phyloP scores from a whole-genome alignment of 1,139 yeast species.

The Lipomyces yarrowii region DNA sequence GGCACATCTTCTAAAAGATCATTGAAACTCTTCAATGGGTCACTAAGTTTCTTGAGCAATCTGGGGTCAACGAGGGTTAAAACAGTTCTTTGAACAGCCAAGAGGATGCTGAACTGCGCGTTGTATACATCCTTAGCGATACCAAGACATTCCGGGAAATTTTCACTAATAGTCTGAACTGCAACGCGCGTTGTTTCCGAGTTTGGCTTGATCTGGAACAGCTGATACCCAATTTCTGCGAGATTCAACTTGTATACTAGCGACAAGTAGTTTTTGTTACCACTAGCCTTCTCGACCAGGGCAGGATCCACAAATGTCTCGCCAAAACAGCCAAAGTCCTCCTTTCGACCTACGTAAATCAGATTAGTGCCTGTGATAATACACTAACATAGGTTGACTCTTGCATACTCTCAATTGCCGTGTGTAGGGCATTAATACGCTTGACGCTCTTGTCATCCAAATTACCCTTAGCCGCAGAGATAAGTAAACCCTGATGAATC shows the following conservation, averaged over 20 bases:
- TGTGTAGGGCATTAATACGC: neutral
- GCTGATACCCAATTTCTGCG: constrained; percentile 12
- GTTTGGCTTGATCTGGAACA: neutral
- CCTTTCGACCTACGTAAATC: neutral
- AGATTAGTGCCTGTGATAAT: neutral
- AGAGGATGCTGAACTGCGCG: constrained; percentile 3
- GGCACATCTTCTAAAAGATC: neutral
- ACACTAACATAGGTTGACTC: neutral
- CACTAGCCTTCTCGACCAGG: constrained; percentile 4
- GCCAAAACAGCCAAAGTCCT: neutral
- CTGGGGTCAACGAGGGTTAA: constrained; percentile 1
- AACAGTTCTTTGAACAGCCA: constrained; percentile 5
- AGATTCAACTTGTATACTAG: constrained; percentile 12
- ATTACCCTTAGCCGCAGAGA: constrained; percentile 1
- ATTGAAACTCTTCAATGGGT: constrained; percentile 3
- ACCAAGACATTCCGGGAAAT: constrained; percentile 5
- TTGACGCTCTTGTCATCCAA: neutral
- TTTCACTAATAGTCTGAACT: neutral
- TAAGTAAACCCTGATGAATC: neutral
- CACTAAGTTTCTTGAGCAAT: neutral
- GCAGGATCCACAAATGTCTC: neutral
- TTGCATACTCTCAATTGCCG: neutral
- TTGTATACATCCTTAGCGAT: neutral
- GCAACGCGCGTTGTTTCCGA: neutral
- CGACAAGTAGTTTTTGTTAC: neutral